Percentiles rank a stretch among this genome's conserved stretches.
These are phyloP conservation scores for Achaetomium macrosporum DNA, from an alignment of 2,329 filamentous ascomycete species.

Conservation along the genomic window DNA sequence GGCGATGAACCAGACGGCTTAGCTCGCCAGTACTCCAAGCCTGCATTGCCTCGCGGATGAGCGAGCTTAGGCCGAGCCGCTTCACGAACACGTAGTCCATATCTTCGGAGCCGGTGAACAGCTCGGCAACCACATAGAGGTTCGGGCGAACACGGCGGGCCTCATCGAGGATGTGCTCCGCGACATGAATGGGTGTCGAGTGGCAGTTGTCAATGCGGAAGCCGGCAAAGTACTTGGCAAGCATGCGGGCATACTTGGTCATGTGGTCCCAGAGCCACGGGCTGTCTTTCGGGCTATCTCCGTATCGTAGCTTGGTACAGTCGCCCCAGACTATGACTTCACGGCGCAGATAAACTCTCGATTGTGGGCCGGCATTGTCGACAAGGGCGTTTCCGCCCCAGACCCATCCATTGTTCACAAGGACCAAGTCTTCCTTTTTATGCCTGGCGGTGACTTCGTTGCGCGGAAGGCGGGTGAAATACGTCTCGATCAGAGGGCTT, in stretches of 20 bases:
- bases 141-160: constrained; percentile 84
- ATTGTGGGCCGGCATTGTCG: constrained; percentile 86
- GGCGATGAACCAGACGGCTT: constrained; percentile 85
- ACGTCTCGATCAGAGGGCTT: constrained; percentile 83
- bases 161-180: constrained; percentile 89
- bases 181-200: constrained; percentile 89
- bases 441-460: constrained; percentile 76
- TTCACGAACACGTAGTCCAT: constrained; percentile 97
- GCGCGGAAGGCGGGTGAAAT: constrained; percentile 82
- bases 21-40: constrained; percentile 93
- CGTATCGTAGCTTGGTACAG: constrained; percentile 94
- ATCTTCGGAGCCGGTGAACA: constrained; percentile 92
- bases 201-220: constrained; percentile 98
- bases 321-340: constrained; percentile 99
- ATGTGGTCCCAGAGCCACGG: constrained; percentile 96
- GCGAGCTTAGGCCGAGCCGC: constrained; percentile 78
- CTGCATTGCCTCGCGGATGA: constrained; percentile 98
- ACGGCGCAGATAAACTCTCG: constrained; percentile 86
- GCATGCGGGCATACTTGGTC: constrained; percentile 82
- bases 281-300: constrained; percentile 71
- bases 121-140: constrained; percentile 85
- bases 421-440: constrained; percentile 66
- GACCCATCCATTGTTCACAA: constrained; percentile 97
- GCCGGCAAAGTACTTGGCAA: constrained; percentile 92
- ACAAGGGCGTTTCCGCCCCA: constrained; percentile 94